Base-by-base conservation (phyloP, 2,329 filamentous ascomycete species). In the Mycosphaerella arachidis region DNA sequence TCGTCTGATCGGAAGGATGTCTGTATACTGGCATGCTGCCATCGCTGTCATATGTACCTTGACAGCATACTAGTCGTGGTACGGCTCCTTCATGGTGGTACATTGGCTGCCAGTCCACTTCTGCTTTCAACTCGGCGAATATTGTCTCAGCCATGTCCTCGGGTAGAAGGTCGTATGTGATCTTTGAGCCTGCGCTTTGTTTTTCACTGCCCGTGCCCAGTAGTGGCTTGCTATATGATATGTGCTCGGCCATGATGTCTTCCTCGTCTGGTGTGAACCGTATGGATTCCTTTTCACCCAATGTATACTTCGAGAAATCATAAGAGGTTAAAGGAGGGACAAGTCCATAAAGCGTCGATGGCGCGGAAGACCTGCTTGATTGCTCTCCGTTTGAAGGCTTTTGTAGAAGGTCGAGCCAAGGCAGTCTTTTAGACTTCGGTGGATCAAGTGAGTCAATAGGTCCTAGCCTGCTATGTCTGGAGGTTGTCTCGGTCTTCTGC, bases 51-150 rank as follows among this genome's bases (percentile, higher is more conserved):
- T 92, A 79, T 16, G 83, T 78, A 3, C 92, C 94, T 73, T 97
- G 92, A 20, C 96, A 92, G 53, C 91, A 92, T 6, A 97, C 91
- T 1, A 97, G 84, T 40, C 94, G 86, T 48, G 94, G 94, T 0
- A 97, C 94, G 68, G 94, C 89, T 29, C 94, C 92, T 35, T 91
- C 90, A 65, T 93, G 88, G 68, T 97, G 94, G 48, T 87, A 88
- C 94, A 99, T 97, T 65, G 84, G 88, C 71, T 93, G 88, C 92
- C 93, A 99, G 66, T 82, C 79, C 0, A 97, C 86, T 72, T 97
- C 92, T 13, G 83, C 77, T 55, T 85, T 85, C 16, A 96, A 78
- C 43, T 81, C 82, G 20, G 86, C 81, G 72, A 96, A 97, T 6
- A 88, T 82, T 16, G 81, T 78, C 1, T 83, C 76, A 4, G 80